Evolutionary conservation across 108 stramenopile species (phyloP), one percentile per base, ranked within the genome.

Genomic region (Nitzschia palea): DNA sequence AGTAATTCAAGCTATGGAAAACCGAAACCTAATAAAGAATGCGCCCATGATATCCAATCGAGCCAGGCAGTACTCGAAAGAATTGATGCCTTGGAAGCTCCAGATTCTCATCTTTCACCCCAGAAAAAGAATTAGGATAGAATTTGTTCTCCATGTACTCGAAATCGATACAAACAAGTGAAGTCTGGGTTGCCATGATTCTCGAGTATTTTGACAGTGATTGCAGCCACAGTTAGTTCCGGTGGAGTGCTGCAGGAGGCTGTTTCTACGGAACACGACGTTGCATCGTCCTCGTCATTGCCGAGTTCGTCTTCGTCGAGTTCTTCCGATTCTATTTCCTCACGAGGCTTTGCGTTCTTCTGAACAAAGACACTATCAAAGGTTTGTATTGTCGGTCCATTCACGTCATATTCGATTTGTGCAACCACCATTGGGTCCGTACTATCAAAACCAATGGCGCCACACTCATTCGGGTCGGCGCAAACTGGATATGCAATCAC

Each of bases 151-250:
- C 89, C 89, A 68, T 93, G 88, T 2, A 93, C 79, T 23, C 82
- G 85, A 22, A 89, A 59, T 63, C 88, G 86, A 74, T 93, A 93
- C 14, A 93, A 47, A 62, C 89, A 93, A 8, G 92, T 93, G 62
- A 77, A 89, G 17, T 88, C 86, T 8, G 54, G 17, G 60, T 86
- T 86, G 37, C 92, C 91, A 77, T 83, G 86, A 55, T 93, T 93
- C 9, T 85, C 86, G 27, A 83, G 51, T 25, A 93, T 65, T 29
- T 83, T 71, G 34, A 93, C 50, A 2, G 74, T 80, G 22, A 93
- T 26, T 27, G 73, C 74, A 0, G 78, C 65, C 29, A 66, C 55
- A 42, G 56, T 37, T 50, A 59, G 40, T 30, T 27, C 67, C 10
- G 65, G 50, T 30, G 67, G 68, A n/a, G 63, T 58, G 37, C 61